These are phyloP conservation scores for Singerocomus inundabilis DNA, from an alignment of 1,284 basidiomycete species.

Conservation along the genomic window DNA sequence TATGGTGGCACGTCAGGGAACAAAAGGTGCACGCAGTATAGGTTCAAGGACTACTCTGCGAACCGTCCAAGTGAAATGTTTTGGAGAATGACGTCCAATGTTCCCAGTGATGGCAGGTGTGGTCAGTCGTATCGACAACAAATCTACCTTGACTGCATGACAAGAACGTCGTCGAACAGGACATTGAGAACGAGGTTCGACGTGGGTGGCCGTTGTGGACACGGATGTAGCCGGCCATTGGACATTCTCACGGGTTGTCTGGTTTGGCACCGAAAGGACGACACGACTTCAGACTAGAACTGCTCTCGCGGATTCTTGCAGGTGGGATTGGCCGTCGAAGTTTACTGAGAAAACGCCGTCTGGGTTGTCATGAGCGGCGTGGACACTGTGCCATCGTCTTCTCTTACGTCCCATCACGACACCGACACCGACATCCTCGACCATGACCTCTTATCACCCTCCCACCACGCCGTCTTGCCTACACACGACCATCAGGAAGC, in stretches of 20 bases:
- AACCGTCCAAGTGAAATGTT: neutral
- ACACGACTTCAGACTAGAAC: conserved; percentile 20
- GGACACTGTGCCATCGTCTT: conserved; percentile 27
- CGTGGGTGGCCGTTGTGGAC: neutral
- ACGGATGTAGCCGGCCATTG: conserved; percentile 16
- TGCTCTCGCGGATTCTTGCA: conserved; percentile 15
- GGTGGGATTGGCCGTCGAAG: conserved; percentile 28
- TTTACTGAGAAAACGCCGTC: conserved; percentile 22
- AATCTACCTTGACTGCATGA: neutral
- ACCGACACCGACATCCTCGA: conserved; percentile 27
- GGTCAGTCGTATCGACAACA: neutral
- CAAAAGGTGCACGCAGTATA: neutral
- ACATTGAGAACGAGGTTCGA: neutral
- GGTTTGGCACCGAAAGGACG: conserved; percentile 31
- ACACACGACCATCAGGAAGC: conserved; percentile 30
- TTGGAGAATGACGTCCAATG: neutral
- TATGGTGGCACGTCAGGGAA: neutral
- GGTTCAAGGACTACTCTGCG: neutral
- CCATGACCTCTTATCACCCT: conserved; percentile 35
- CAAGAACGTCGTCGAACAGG: neutral
- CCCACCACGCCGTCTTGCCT: conserved; percentile 29
- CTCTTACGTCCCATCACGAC: conserved; percentile 31
- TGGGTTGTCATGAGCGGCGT: conserved; percentile 36
- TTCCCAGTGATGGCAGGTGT: neutral
- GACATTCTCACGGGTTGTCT: conserved; percentile 26